A percentile compares a stretch with the other conserved stretches of the same genome.
These are phyloP conservation scores for Conoideocrella luteorostrata DNA, from an alignment of 2,329 filamentous ascomycete species.

Conservation along the genomic window DNA sequence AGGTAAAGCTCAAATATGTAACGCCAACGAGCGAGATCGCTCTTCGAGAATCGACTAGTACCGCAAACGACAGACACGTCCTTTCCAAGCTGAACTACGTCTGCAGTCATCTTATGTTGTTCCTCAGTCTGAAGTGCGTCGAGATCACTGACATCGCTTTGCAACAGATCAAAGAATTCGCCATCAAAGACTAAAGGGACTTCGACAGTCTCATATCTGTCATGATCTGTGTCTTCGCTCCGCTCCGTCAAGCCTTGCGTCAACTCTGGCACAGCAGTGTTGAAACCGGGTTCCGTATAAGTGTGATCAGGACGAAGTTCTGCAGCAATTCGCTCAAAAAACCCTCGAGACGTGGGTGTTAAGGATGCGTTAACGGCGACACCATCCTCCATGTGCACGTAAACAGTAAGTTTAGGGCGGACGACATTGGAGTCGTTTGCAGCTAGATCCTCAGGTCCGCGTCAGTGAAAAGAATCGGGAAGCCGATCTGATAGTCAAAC, in stretches of 20 bases:
- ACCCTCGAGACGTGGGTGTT: slow-evolving; percentile 56
- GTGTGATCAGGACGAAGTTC: slow-evolving; percentile 24
- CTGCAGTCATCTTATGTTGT: slow-evolving; percentile 52
- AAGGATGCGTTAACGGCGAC: slow-evolving; percentile 62
- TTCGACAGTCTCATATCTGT: slow-evolving; percentile 45
- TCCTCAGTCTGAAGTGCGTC: slow-evolving; percentile 63
- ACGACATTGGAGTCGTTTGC: slow-evolving; percentile 40
- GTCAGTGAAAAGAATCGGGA: background rate
- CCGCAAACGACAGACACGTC: slow-evolving; percentile 59
- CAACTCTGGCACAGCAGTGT: background rate
- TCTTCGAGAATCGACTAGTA: slow-evolving; percentile 55
- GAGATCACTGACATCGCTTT: slow-evolving; percentile 62
- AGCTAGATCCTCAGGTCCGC: slow-evolving; percentile 17
- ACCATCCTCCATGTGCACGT: slow-evolving; percentile 60
- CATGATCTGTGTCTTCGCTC: background rate
- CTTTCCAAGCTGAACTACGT: slow-evolving; percentile 59
- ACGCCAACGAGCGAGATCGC: slow-evolving; percentile 70
- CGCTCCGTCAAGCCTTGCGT: slow-evolving; percentile 2
- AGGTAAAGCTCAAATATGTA: slow-evolving; percentile 77
- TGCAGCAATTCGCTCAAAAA: slow-evolving; percentile 54
- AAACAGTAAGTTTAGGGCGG: slow-evolving; percentile 63
- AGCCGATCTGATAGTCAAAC: background rate
- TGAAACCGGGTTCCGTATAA: too few species aligned
- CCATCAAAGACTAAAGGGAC: slow-evolving; percentile 70
- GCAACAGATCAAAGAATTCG: slow-evolving; percentile 73